Conservation (phyloP, 441 rosid genomes). For the Pelargonium australe region DNA sequence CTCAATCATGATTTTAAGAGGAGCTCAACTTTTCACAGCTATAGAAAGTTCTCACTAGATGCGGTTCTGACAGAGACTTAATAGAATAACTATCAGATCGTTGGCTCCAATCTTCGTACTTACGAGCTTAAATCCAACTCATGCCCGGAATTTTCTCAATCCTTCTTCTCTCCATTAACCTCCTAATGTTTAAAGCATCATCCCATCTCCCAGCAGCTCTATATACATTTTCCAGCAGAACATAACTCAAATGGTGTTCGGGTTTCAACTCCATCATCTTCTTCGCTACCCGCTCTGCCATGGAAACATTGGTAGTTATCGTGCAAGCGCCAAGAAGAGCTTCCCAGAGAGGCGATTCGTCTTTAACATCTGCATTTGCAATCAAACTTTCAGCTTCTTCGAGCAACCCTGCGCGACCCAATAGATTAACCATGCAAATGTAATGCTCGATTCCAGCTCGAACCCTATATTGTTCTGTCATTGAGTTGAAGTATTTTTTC, state of each 20-base stretch:
- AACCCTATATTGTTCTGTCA: constrained; percentile 43
- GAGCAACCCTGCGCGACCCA: constrained; percentile 74
- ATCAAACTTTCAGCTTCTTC: constrained; percentile 73
- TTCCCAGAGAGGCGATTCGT: constrained; percentile 70
- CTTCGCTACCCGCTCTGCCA: constrained; percentile 67
- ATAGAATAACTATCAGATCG: too few species aligned
- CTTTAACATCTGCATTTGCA: constrained; percentile 49
- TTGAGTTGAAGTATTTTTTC: constrained; percentile 38
- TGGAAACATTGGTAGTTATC: constrained; percentile 31
- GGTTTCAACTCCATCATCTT: constrained; percentile 63
- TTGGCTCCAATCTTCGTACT: too few species aligned
- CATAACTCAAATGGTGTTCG: constrained; percentile 64
- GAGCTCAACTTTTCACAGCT: too few species aligned
- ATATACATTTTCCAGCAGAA: constrained; percentile 64
- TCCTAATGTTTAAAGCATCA: constrained; percentile 57
- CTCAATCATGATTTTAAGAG: too few species aligned
- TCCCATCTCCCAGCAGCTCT: constrained; percentile 62
- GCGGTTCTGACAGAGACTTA: too few species aligned
- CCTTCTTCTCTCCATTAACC: constrained; percentile 56
- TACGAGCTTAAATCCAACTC: constrained; percentile 51
- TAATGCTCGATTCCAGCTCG: constrained; percentile 70
- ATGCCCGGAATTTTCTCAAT: constrained; percentile 56
- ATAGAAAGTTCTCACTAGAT: too few species aligned
- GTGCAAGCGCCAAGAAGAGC: constrained; percentile 83
- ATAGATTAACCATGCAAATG: constrained; percentile 80